phyloP scores from a whole-genome alignment of 2,329 filamentous ascomycete species.

The Thelonectria olida region DNA sequence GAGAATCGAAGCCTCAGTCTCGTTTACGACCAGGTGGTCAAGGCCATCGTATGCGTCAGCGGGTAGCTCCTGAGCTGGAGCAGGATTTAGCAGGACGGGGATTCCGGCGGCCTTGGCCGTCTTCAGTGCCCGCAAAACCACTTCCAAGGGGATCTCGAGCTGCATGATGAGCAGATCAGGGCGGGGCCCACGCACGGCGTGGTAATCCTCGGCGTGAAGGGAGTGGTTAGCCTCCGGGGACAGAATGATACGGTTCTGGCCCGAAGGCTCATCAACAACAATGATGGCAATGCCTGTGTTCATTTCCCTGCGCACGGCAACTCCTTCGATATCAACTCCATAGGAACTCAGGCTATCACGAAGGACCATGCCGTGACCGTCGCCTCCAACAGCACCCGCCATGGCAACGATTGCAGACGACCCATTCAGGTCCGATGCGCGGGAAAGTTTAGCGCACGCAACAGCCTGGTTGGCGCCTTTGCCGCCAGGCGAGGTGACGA shows the following conservation, averaged over 20 bases:
- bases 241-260: slow-evolving; percentile 81
- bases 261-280: slow-evolving; percentile 75
- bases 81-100: slow-evolving; percentile 84
- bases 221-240: slow-evolving; percentile 75
- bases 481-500: slow-evolving; percentile 84
- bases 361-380: slow-evolving; percentile 72
- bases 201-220: slow-evolving; percentile 49
- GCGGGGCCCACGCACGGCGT: slow-evolving; percentile 43
- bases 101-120: slow-evolving; percentile 59
- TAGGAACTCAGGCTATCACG: slow-evolving; percentile 65
- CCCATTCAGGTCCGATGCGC: slow-evolving; percentile 52
- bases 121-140: slow-evolving; percentile 69
- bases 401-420: slow-evolving; percentile 65
- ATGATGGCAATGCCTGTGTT: slow-evolving; percentile 80
- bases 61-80: slow-evolving; percentile 77
- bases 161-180: slow-evolving; percentile 78
- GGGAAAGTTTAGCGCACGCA: slow-evolving; percentile 83
- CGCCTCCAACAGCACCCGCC: slow-evolving; percentile 77
- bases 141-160: slow-evolving; percentile 77
- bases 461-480: slow-evolving; percentile 98
- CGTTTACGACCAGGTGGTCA: slow-evolving; percentile 86
- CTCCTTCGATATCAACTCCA: slow-evolving; percentile 68
- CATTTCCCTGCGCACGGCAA: slow-evolving; percentile 53
- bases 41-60: slow-evolving; percentile 72
- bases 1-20: slow-evolving; percentile 85